Base-by-base conservation (phyloP, 1,284 basidiomycete species). In the Sphagnurus paluster region DNA sequence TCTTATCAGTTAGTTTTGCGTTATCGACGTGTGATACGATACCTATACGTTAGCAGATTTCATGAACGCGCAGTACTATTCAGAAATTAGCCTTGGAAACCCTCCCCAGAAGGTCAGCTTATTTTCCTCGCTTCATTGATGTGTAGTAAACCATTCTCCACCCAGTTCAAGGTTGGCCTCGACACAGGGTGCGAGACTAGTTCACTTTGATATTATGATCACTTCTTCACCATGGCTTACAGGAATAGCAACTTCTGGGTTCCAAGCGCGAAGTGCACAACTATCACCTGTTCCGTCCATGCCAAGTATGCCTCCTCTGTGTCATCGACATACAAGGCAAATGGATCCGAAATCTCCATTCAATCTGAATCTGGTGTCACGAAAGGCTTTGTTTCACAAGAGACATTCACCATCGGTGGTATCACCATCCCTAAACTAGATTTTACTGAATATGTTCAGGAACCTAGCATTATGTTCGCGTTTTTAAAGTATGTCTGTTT, bases 231-330 rank as follows among this genome's bases (percentile, higher is more conserved):
- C 46, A 21, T 44, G 21, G 24, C 21, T 32, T 38, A 13, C 42
- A 88, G 87, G 19, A 95, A 93, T 36, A 88, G 89, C 66, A 96
- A 96, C 65, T 79, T 96, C 16, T 97, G 93, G 93, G 90, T 97
- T 5, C 97, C 97, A 8, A 93, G 93, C 59, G 70, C 74, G 25
- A 70, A 80, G 56, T 99, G 97, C 75, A 90, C 84, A 9, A 96
- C 93, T 25, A 99, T 99, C 60, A 95, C 97, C 20, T 99, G 97
- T 74, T 99, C 99, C 87, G 76, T 97, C 37, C 96, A 98, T 64
- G 61, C 81, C 62, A 98, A 98, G 76, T 99, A 98, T 67, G 89
- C 98, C 61, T 87, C 89, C 11, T 65, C 69, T n/a, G 54, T 77
- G 1, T 99, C 97, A 1, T 85, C 85, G 1, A 86, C 94, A 0